Base-by-base conservation (phyloP, 306 rosid species). In the Calophaca sinica region DNA sequence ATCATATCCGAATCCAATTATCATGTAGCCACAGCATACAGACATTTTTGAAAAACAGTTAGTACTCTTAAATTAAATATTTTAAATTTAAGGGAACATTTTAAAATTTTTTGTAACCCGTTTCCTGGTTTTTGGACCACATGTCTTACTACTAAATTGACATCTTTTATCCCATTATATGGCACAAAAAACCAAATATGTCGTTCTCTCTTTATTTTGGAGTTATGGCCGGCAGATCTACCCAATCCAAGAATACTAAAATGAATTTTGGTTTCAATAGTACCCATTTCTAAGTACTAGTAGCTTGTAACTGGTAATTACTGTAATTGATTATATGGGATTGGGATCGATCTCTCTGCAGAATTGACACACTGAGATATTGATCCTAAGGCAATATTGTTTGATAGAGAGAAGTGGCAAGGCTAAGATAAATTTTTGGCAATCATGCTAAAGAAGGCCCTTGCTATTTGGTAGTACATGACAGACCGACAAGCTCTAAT, bases 401-500 rank as follows among this genome's bases (percentile, higher is more conserved):
- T 11, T 63, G 72, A 70, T 50, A 42, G 53, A 45, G 63, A 54
- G 48, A 73, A 12, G 15, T 42, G 68, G 59, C 39, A 60, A 53
- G 15, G 70, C 64, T 9, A 50, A 62, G 72, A 38, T 53, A 48
- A 77, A 74, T 62, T 75, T 77, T 68, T 71, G 82, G 66, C 69
- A 77, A 79, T 80, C 62, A 74, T 79, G 78, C 68, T 13, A 45
- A 72, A 29, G 28, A 60, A 68, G 80, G 15, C 10, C 46, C 26
- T 67, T 57, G 75, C 67, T 41, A 72, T 59, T 78, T 82, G 77
- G 85, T 68, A 74, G 85, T 68, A 74, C 62, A 83, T 66, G 86
- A 63, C 84, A 80, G 70, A 81, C 85, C 82, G 91, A 85, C 91
- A 86, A 55, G 7, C 82, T 87, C 69, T 72, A 84, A 84, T 82